Percentiles rank a stretch among this genome's conserved stretches.
Evolutionary conservation across 495 filamentous ascomycete genomes (phyloP).

Genomic region (Terfezia claveryi): DNA sequence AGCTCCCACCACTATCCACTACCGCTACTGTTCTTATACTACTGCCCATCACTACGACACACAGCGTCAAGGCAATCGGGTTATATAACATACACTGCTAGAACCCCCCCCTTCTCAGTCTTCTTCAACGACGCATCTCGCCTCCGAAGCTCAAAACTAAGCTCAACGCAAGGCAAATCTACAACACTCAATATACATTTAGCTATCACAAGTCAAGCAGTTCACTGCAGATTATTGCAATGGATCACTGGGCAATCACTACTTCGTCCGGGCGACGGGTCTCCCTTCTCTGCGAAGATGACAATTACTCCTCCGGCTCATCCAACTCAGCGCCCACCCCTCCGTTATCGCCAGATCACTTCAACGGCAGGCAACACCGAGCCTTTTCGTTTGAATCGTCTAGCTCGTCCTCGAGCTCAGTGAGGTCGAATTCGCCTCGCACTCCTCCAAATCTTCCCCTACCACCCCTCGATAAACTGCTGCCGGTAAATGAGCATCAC

Average conservation of each 20-base stretch:
- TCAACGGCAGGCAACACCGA: background rate
- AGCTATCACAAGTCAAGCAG: too few species aligned
- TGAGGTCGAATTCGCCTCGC: slow-evolving; percentile 9
- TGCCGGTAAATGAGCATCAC: slow-evolving; percentile 7
- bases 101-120: background rate
- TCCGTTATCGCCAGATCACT: slow-evolving; percentile 15
- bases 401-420: slow-evolving; percentile 15
- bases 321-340: slow-evolving; percentile 15
- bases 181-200: too few species aligned
- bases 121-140: background rate
- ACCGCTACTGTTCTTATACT: background rate
- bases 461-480: slow-evolving; percentile 15
- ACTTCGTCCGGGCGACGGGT: slow-evolving; percentile 17
- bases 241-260: slow-evolving; percentile 17
- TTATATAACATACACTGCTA: background rate
- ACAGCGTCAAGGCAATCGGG: background rate
- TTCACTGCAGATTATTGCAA: background rate
- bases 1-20: slow-evolving; percentile 2
- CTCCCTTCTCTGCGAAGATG: slow-evolving; percentile 17
- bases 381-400: slow-evolving; percentile 4
- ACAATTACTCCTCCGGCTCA: slow-evolving; percentile 6
- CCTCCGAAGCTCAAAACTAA: too few species aligned
- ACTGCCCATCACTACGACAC: slow-evolving; percentile 3
- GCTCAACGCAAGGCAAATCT: too few species aligned
- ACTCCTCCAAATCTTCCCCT: slow-evolving; percentile 16